Evolutionary conservation across 116 monocot species (phyloP), one percentile per base, ranked within the genome.

Genomic region (Dioscorea cayenensis): DNA sequence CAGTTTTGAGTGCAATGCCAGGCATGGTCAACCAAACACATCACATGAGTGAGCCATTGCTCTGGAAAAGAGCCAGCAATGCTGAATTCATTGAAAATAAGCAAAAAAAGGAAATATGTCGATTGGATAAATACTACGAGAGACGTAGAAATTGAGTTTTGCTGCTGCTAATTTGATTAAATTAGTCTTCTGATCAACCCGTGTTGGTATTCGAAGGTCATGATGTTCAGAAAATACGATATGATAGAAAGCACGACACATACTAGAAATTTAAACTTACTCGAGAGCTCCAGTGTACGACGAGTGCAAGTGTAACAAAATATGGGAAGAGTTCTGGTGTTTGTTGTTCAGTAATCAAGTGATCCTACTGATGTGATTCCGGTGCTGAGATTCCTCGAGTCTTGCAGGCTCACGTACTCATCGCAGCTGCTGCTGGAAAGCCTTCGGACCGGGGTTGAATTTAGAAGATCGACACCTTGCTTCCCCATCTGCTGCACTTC

Each of bases 401-500:
- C 82, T 72, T 85, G 79, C 36, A 69, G 69, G 73, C 51, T 75
- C 37, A 75, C 43, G 35, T 75, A 80, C 71, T 76, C 70, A 6
- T 86, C 86, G n/a, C 80, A 86, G 60, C 78, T 80, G 60, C 59
- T 73, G 67, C 51, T 51, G 3, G 81, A 76, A 36, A 89, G 73
- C 65, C 76, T 70, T 27, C 71, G 78, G 28, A 65, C 49, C 18
- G 80, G 71, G 6, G 60, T 76, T 7, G 91, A 68, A 18, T 68
- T 79, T 37, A 80, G 66, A 50, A 83, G 80, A 49, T 83, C 83
- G 3, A 73, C 67, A 0, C 84, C 85, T 68, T 78, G 82, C 50
- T 87, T 84, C 66, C 78, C 75, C 83, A 83, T 83, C 60, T 76
- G 83, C 51, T 78, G 78, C 32, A 83, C 83, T 65, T 83, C 83